A percentile compares a stretch with the other conserved stretches of the same genome.
These are phyloP conservation scores for Solanum chilense DNA, from an alignment of 257 asterid genomes.

Conservation along the genomic window DNA sequence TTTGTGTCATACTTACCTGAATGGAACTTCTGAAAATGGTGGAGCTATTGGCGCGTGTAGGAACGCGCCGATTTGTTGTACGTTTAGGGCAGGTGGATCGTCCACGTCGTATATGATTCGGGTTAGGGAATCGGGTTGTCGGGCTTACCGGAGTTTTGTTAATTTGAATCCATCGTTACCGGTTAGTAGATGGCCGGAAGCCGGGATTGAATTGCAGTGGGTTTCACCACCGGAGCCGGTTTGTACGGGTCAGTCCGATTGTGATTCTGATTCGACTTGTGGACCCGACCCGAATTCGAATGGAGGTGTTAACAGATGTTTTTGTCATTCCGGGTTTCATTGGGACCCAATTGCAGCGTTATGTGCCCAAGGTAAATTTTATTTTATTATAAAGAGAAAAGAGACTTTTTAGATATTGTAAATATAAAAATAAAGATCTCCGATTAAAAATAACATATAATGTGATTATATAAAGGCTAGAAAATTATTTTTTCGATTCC, in stretches of 20 bases:
- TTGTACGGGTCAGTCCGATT: slow-evolving; percentile 46
- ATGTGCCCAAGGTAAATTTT: slow-evolving; percentile 35
- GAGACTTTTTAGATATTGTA: not conserved
- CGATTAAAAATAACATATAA: not conserved
- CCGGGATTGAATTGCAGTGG: slow-evolving; percentile 84
- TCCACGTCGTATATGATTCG: slow-evolving; percentile 45
- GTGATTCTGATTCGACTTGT: slow-evolving; percentile 60
- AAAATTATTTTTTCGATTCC: not conserved
- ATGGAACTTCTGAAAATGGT: slow-evolving; percentile 10
- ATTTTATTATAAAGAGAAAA: too few species aligned
- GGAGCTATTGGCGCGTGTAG: slow-evolving; percentile 16
- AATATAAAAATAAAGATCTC: not conserved
- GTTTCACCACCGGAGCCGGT: slow-evolving; percentile 50
- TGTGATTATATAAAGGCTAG: not conserved
- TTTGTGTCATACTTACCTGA: slow-evolving; percentile 60
- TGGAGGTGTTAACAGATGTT: slow-evolving; percentile 37
- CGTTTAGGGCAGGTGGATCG: slow-evolving; percentile 71
- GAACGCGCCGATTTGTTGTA: slow-evolving; percentile 39
- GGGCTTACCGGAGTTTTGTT: slow-evolving; percentile 77
- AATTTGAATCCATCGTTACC: slow-evolving; percentile 45
- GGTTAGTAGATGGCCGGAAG: slow-evolving; percentile 54
- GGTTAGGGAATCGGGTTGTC: slow-evolving; percentile 44
- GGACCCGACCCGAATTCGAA: slow-evolving; percentile 32
- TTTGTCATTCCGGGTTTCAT: slow-evolving; percentile 46
- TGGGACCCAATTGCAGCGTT: slow-evolving; percentile 65